These are phyloP conservation scores for Candida golubevii DNA, from an alignment of 805 yeast genomes.

Conservation along the genomic window DNA sequence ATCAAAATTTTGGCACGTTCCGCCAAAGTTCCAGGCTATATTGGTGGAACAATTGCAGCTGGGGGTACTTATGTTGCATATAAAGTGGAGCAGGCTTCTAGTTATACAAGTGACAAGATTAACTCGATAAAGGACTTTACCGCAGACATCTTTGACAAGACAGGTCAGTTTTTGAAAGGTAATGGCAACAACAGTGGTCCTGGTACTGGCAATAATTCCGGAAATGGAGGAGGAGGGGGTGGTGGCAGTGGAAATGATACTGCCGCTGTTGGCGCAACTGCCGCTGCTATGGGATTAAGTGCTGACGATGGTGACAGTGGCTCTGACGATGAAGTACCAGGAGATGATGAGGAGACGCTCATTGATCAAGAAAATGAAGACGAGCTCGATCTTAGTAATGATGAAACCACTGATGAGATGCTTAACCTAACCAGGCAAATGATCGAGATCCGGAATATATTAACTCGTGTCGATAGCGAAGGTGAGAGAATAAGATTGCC, in stretches of 20 bases:
- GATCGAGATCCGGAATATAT: constrained; percentile 88
- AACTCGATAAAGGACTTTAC: constrained; percentile 59
- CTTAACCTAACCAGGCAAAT: constrained; percentile 86
- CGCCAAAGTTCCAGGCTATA: constrained; percentile 66
- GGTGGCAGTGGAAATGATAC: constrained; percentile 26
- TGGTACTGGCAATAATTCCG: constrained; percentile 27
- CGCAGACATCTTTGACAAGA: constrained; percentile 46
- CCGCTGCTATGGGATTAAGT: constrained; percentile 48
- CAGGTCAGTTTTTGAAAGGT: constrained; percentile 41
- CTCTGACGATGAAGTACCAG: constrained; percentile 36
- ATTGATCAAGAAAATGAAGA: constrained; percentile 31
- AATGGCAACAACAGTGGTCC: constrained; percentile 13
- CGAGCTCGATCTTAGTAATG: constrained; percentile 43
- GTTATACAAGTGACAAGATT: constrained; percentile 64
- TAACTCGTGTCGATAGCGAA: constrained; percentile 65
- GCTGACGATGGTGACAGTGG: constrained; percentile 34
- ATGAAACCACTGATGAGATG: constrained; percentile 72
- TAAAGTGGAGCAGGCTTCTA: constrained; percentile 83
- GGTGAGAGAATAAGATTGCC: constrained; percentile 79
- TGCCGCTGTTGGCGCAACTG: constrained; percentile 46
- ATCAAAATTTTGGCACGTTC: constrained; percentile 50
- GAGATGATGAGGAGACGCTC: constrained; percentile 48
- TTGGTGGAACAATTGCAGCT: constrained; percentile 91
- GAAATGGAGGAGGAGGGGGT: constrained; percentile 7
- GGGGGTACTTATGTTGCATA: constrained; percentile 91